phyloP scores from a whole-genome alignment of 805 yeast species.

The Nakazawaea sp. region DNA sequence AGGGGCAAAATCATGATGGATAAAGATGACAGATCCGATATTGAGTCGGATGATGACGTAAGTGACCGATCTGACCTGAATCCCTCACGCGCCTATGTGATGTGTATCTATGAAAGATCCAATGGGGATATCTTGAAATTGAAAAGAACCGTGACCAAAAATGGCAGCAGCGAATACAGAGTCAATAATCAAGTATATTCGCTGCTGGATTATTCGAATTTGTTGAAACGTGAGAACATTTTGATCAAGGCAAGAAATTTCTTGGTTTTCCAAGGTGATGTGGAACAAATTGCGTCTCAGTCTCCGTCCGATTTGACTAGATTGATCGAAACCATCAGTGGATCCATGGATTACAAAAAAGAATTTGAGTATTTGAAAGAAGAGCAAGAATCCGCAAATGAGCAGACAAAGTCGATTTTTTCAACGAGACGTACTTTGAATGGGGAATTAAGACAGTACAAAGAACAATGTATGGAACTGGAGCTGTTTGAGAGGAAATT shows the following conservation, averaged over 20 bases:
- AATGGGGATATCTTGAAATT: constrained; percentile 53
- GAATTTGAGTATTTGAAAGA: constrained; percentile 64
- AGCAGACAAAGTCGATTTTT: constrained; percentile 54
- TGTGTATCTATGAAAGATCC: constrained; percentile 64
- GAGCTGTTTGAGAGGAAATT: constrained; percentile 55
- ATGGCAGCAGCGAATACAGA: constrained; percentile 62
- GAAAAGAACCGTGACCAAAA: constrained; percentile 50
- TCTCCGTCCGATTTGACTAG: constrained; percentile 68
- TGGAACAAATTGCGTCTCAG: constrained; percentile 87
- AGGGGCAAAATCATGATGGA: constrained; percentile 48
- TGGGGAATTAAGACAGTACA: constrained; percentile 71
- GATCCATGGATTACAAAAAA: constrained; percentile 58
- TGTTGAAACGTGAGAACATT: constrained; percentile 72
- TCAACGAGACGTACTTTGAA: constrained; percentile 63
- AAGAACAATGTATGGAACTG: constrained; percentile 68
- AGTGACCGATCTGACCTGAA: constrained; percentile 20
- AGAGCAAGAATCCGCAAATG: constrained; percentile 59
- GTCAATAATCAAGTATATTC: constrained; percentile 57
- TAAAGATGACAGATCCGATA: constrained; percentile 12
- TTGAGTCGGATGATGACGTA: constrained; percentile 13
- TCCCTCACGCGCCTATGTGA: constrained; percentile 62
- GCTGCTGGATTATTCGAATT: constrained; percentile 55
- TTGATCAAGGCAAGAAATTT: constrained; percentile 86
- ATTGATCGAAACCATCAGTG: constrained; percentile 77
- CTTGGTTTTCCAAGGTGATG: constrained; percentile 94